Percentiles rank a stretch among this genome's conserved stretches.
phyloP scores from a whole-genome alignment of 176 grass and related monocot genomes.

The Pharus latifolius region DNA sequence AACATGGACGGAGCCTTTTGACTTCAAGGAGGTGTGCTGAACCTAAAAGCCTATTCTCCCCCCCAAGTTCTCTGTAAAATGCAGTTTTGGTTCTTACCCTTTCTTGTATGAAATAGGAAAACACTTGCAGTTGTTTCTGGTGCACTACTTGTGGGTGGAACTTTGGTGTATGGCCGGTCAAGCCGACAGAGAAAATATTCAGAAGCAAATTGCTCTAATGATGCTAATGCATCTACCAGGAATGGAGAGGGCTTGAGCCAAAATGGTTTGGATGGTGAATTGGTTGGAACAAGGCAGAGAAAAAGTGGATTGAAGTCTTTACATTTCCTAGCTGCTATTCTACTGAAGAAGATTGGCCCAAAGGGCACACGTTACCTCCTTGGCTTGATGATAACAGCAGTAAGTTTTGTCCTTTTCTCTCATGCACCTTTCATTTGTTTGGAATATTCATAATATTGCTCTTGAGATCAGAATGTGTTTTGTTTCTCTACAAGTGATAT shows the following conservation, averaged over 20 bases:
- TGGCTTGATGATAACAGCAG: slow-evolving; percentile 46
- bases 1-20: slow-evolving; percentile 61
- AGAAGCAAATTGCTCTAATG: background rate
- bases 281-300: slow-evolving; percentile 18
- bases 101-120: slow-evolving; percentile 34
- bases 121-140: slow-evolving; percentile 67
- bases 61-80: background rate
- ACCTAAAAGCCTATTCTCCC: background rate
- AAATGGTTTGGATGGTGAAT: slow-evolving; percentile 16
- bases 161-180: slow-evolving; percentile 60
- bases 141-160: slow-evolving; percentile 72
- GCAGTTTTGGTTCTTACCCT: background rate
- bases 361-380: slow-evolving; percentile 61
- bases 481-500: background rate
- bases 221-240: slow-evolving; percentile 5
- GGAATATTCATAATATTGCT: background rate
- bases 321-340: slow-evolving; percentile 74
- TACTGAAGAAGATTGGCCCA: slow-evolving; percentile 71
- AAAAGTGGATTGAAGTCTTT: slow-evolving; percentile 63
- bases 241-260: slow-evolving; percentile 26
- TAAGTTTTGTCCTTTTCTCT: slow-evolving; percentile 19
- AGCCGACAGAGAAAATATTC: slow-evolving; percentile 10
- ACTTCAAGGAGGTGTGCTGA: slow-evolving; percentile 50
- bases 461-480: background rate
- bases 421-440: background rate